Evolutionary conservation across 2,329 filamentous ascomycete species (phyloP), one percentile per base, ranked within the genome.

Genomic region (Cryphonectria naterciae): DNA sequence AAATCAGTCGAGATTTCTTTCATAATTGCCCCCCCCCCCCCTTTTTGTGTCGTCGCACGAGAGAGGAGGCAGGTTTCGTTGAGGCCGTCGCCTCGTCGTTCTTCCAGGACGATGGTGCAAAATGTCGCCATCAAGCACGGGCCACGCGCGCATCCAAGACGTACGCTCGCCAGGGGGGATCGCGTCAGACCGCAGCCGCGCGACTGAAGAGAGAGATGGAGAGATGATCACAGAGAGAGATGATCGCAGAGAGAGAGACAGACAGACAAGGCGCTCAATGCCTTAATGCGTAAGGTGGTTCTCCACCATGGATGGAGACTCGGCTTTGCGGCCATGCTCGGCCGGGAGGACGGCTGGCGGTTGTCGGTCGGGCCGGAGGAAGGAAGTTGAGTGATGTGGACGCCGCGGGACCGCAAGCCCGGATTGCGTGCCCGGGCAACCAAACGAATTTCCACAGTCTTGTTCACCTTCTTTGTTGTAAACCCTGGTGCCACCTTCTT

Each of bases 351-450:
- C 68, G 70, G 68, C 67, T 65, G 60, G 54, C 70, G 70, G 70
- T 32, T 72, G 43, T 72, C 70, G 70, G 70, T 52, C 35, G 15
- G 28, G 35, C 64, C 70, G 70, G 70, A 61, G 56, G 32, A 25
- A 43, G 70, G 61, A 68, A 43, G 58, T 54, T 43, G 63, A 39
- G 5, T 28, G 56, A 7, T 28, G 56, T 28, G 25, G 37, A 28
- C 37, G 60, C 19, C 37, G 60, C n/a, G 65, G 39, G 15, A 32
- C 39, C 25, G 54, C 66, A 64, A 67, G 62, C 65, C 61, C 60
- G 68, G 62, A 70, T 70, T 68, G 65, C 68, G 70, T 72, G 70
- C 61, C 61, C 39, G 62, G 61, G 22, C 61, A 15, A 17, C 8
- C 10, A 17, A 28, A n/a, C 8, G 46, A 32, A 2, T 49, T 3